Evolutionary conservation across 371 early-diverging fungal species (phyloP), one percentile per base, ranked within the genome.

Genomic region (Mucor sp.): DNA sequence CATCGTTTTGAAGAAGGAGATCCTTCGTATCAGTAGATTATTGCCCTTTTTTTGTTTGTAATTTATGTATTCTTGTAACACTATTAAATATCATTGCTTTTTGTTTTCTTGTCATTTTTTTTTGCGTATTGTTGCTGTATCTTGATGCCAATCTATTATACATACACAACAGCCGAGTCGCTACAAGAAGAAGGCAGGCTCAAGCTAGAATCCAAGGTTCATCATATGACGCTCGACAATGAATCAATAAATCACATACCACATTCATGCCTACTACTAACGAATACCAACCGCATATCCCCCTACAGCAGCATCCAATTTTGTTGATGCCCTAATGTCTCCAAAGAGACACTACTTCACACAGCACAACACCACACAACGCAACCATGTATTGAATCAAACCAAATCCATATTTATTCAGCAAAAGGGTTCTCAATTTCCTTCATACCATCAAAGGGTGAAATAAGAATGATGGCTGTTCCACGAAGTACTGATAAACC

Each of bases 401-500:
- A 37, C 37, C 37, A 37, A 7, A 12, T 37, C 11, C 11, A 37
- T 17, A 37, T 50, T 74, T 70, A 70, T 57, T 70, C 62, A 59
- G 63, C 69, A 64, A 97, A 97, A 27, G 97, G 97, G 68, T 97
- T 96, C 37, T 88, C 92, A 60, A 97, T 97, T 77, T 94, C 93
- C 69, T 94, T 90, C 30, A 89, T 88, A 32, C 97, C 97, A 70
- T 98, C 97, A 28, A 91, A 81, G 17, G 98, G 98, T 56, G 95
- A 93, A 58, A 98, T 91, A 69, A 94, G 75, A 53, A 96, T 93
- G 65, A 98, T 86, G 19, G 94, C 85, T 1, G 97, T 93, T 14
- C 97, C 96, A 70, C 98, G 89, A 71, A 93, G 90, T 21, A 98
- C 96, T 2, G 96, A 87, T 41, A 97, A 82, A 14, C 98, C 97